A percentile compares a stretch with the other conserved stretches of the same genome.
phyloP scores from a whole-genome alignment of 2,329 filamentous ascomycete genomes.

The Colletotrichum shisoi region DNA sequence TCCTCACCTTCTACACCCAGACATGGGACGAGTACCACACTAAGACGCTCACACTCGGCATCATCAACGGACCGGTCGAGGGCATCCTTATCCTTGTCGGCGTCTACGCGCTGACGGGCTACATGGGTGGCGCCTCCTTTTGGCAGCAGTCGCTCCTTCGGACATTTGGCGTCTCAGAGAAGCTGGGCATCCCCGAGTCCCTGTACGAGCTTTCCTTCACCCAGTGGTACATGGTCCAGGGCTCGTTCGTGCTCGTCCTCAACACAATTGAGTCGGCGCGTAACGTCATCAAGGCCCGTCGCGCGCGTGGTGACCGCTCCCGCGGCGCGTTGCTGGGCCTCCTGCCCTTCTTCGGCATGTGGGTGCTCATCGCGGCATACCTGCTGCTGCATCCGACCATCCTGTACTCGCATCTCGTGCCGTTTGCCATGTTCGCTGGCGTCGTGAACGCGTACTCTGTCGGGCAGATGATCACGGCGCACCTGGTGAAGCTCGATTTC shows the following conservation, averaged over 20 bases:
- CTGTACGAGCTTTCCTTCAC: conserved; percentile 86
- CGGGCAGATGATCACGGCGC: conserved; percentile 93
- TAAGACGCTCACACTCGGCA: conserved; percentile 88
- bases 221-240: conserved; percentile 92
- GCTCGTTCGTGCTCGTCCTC: conserved; percentile 78
- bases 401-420: conserved; percentile 81
- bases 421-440: conserved; percentile 87
- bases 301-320: conserved; percentile 74
- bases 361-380: conserved; percentile 79
- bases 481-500: conserved; percentile 86
- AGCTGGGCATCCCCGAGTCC: conserved; percentile 69
- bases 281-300: conserved; percentile 85
- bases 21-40: conserved; percentile 99
- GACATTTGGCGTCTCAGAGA: conserved; percentile 72
- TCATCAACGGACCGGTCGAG: conserved; percentile 94
- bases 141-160: conserved; percentile 86
- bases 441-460: conserved; percentile 94
- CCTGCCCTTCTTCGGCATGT: conserved; percentile 79
- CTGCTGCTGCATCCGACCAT: conserved; percentile 86
- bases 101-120: conserved; percentile 84
- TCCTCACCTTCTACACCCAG: conserved; percentile 97
- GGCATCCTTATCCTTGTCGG: conserved; percentile 84
- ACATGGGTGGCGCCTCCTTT: conserved; percentile 86
- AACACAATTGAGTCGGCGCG: conserved; percentile 82
- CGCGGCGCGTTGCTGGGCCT: conserved; percentile 82